phyloP scores from a whole-genome alignment of 2,329 filamentous ascomycete species.

The Calonectria honghensis region DNA sequence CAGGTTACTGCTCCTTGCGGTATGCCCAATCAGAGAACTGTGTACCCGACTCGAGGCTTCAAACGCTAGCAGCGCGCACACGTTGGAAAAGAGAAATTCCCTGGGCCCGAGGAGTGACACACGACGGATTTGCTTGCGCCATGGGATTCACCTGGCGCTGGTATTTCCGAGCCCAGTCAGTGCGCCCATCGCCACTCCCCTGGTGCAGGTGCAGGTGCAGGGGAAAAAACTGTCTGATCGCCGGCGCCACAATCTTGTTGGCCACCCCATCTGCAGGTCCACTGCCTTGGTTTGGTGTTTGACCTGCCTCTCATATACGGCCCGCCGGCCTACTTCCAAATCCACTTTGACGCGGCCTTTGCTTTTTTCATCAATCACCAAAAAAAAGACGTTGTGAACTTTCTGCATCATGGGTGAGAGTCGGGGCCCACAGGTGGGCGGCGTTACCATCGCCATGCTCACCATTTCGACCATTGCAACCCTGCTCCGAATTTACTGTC shows the following conservation, averaged over 20 bases:
- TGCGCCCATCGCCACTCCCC: not conserved
- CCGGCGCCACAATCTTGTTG: constrained; percentile 6
- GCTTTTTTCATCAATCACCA: constrained; percentile 14
- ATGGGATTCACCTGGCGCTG: not conserved
- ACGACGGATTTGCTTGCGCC: not conserved
- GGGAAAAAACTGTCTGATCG: constrained; percentile 19
- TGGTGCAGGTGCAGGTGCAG: not conserved
- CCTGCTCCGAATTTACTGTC: constrained; percentile 57
- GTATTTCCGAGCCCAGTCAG: constrained; percentile 16
- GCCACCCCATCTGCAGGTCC: not conserved
- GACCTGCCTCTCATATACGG: constrained; percentile 9
- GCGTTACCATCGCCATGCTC: constrained; percentile 4
- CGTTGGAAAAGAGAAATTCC: not conserved
- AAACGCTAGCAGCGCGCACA: not conserved
- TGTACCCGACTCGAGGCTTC: constrained; percentile 13
- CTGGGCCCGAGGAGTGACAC: not conserved
- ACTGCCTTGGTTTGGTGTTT: not conserved
- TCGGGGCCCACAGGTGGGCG: not conserved
- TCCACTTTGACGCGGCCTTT: constrained; percentile 8
- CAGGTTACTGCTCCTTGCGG: not conserved
- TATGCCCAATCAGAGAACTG: not conserved
- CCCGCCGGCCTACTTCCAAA: constrained; percentile 2
- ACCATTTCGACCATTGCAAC: constrained; percentile 4
- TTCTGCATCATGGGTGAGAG: constrained; percentile 7
- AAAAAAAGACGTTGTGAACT: constrained; percentile 12